Evolutionary conservation across 2,329 filamentous ascomycete genomes (phyloP), one percentile per base, ranked within the genome.

Genomic region (Diaporthe vexans): DNA sequence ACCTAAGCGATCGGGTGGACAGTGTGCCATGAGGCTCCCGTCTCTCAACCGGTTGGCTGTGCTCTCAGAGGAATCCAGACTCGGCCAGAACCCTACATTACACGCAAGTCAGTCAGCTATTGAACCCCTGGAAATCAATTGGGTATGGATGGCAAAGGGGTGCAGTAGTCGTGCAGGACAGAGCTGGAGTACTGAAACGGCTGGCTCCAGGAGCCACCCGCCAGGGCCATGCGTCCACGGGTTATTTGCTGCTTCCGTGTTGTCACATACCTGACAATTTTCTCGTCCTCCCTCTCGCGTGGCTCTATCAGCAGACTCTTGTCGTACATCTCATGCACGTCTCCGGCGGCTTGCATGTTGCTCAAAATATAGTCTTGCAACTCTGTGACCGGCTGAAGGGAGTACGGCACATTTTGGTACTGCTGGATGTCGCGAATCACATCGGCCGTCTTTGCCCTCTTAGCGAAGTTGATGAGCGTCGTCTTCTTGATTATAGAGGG

Each of bases 321-420:
- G 84, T 98, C 95, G 87, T 98, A 99, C 97, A 98, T 98, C 87
- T 98, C 96, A 83, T 98, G 95, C 77, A 99, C 97, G 83, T 98
- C 96, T 70, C 95, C 94, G 5, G 97, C 96, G 40, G 93, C 93
- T 85, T 97, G 94, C 94, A 98, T 97, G 83, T 98, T 98, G 83
- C 92, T 95, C 78, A 98, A 86, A 78, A 99, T 98, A 84, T 98
- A 99, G 79, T 98, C 95, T 82, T 98, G 96, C 78, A 99, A 88
- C 84, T 98, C 97, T 2, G 92, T 90, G 21, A 99, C 96, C 0
- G 95, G 90, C 81, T 97, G 94, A 70, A 99, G 87, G 10, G 94
- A 93, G 82, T 98, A 99, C n/a, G 95, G 95, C 76, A 97, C 95
- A 80, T 98, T 98, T 83, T 99, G 97, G 82, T 98, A 99, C 82